A percentile compares a stretch with the other conserved stretches of the same genome.
These are phyloP conservation scores for Saccharomyces hybrid DNA, from an alignment of 1,139 yeast species.

Conservation along the genomic window DNA sequence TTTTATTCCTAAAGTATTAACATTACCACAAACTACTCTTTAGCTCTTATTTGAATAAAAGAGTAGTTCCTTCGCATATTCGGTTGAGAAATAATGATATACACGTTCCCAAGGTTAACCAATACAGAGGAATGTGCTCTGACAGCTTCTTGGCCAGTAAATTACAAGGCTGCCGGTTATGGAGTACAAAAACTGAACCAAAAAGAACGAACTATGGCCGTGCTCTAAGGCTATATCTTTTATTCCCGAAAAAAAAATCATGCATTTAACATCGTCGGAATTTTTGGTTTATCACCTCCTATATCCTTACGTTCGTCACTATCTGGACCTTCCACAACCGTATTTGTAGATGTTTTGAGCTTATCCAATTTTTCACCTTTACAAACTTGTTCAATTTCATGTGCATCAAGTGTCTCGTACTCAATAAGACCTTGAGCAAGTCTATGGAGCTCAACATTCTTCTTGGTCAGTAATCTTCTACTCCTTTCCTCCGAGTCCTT, in stretches of 20 bases:
- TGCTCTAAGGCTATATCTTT: not conserved
- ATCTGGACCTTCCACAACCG: constrained; percentile 57
- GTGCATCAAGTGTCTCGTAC: constrained; percentile 88
- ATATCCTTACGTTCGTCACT: constrained; percentile 34
- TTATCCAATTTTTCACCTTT: constrained; percentile 67
- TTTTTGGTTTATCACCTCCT: constrained; percentile 27
- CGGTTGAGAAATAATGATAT: too few species aligned
- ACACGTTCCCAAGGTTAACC: too few species aligned
- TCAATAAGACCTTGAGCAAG: constrained; percentile 90
- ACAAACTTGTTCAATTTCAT: constrained; percentile 82
- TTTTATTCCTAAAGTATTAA: too few species aligned
- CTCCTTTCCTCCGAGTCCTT: constrained; percentile 75
- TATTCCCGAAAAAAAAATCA: constrained; percentile 5
- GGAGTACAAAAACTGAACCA: not conserved
- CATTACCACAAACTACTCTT: too few species aligned
- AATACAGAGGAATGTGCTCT: too few species aligned
- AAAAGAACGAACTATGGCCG: not conserved
- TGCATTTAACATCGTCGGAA: constrained; percentile 30
- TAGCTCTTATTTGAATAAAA: too few species aligned
- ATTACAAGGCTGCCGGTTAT: too few species aligned
- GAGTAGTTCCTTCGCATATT: too few species aligned
- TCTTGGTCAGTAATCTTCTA: constrained; percentile 53
- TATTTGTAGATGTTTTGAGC: constrained; percentile 62
- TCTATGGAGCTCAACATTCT: constrained; percentile 66
- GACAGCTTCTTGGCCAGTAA: too few species aligned